These are phyloP conservation scores for Psidium guajava DNA, from an alignment of 345 rosid species.

Conservation along the genomic window DNA sequence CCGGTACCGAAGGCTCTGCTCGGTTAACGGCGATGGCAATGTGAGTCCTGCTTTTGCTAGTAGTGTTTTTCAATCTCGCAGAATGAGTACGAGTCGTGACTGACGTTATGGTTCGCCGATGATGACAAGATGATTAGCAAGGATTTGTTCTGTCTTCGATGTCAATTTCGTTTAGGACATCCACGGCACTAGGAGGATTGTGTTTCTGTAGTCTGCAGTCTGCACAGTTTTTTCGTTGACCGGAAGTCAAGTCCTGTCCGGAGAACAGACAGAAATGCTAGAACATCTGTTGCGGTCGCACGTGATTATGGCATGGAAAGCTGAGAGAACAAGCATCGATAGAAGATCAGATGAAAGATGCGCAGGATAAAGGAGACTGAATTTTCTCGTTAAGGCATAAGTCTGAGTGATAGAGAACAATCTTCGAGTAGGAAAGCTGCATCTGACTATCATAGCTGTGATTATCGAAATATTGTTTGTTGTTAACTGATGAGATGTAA, in stretches of 20 bases:
- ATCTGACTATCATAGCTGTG: not conserved
- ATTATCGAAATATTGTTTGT: not conserved
- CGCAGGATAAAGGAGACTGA: not conserved
- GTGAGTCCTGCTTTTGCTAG: conserved; percentile 11
- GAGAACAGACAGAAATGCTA: not conserved
- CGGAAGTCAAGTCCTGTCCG: too few relatives aligned
- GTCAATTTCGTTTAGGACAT: not conserved
- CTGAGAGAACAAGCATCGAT: not conserved
- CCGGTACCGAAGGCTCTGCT: conserved; percentile 3
- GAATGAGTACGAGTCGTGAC: not conserved
- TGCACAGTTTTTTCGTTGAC: not conserved
- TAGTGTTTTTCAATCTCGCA: not conserved
- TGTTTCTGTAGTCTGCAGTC: not conserved
- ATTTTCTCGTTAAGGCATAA: not conserved
- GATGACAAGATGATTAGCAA: not conserved
- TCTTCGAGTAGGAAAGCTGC: not conserved
- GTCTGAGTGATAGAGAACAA: not conserved
- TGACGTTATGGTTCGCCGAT: not conserved
- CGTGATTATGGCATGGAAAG: not conserved
- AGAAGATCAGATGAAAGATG: not conserved
- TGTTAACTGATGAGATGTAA: not conserved
- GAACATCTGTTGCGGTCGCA: not conserved
- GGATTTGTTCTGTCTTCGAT: not conserved
- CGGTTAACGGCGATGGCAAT: conserved; percentile 6
- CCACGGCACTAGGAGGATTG: not conserved